Conservation (phyloP, 2,329 filamentous ascomycete genomes). For the Setomelanomma holmii region DNA sequence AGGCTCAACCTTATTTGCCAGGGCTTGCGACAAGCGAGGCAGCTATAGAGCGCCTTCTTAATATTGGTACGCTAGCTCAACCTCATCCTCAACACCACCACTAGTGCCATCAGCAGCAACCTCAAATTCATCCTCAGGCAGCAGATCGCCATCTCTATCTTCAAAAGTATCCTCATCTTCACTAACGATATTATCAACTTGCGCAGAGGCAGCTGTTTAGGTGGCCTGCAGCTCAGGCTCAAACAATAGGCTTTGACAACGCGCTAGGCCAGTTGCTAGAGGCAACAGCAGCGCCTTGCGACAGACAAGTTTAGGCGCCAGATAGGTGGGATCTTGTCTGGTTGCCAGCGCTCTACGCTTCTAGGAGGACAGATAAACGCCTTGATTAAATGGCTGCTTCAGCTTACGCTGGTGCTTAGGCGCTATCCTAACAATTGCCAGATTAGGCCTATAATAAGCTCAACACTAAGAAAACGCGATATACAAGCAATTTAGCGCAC, state of each 20-base stretch:
- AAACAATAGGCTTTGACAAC: neutral
- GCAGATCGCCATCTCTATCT: no score
- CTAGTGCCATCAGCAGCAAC: neutral
- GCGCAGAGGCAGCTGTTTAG: neutral
- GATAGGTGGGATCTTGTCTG: no score
- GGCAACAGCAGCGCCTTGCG: no score
- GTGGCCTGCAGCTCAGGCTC: neutral
- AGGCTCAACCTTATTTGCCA: neutral
- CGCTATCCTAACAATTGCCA: neutral
- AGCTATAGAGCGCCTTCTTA: neutral
- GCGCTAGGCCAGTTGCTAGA: no score
- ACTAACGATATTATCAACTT: neutral
- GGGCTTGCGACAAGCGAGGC: neutral
- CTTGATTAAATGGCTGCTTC: neutral
- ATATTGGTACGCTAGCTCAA: neutral
- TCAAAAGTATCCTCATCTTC: neutral
- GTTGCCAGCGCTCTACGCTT: no score
- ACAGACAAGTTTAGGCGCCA: no score
- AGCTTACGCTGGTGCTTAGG: neutral
- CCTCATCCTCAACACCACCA: neutral
- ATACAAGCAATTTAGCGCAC: no score
- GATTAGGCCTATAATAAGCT: no score
- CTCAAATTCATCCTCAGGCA: no score
- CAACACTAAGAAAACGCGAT: no score
- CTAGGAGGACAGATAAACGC: neutral